Evolutionary conservation across 768 basidiomycete species (phyloP).

Genomic region (Hericium alpestre): DNA sequence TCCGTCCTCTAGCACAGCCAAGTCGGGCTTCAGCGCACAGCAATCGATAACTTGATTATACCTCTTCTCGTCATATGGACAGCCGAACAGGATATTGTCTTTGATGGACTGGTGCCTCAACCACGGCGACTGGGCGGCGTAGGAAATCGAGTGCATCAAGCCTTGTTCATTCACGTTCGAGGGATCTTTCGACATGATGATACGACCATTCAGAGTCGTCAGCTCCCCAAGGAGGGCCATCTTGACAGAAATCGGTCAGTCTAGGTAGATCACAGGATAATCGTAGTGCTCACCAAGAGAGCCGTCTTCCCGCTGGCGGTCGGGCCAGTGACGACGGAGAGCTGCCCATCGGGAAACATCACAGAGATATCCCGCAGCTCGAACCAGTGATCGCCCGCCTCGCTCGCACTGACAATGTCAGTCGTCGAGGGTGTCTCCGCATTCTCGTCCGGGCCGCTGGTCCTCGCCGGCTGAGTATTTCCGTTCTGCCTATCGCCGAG

Average conservation of each 20-base stretch:
- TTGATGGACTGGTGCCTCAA: conserved; percentile 38
- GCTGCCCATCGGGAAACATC: conserved; percentile 58
- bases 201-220: conserved; percentile 42
- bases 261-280: neutral
- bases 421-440: neutral
- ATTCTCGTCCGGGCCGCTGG: neutral
- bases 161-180: conserved; percentile 53
- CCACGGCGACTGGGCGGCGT: conserved; percentile 41
- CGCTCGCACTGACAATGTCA: neutral
- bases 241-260: conserved; percentile 19
- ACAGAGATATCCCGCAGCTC: conserved; percentile 59
- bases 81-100: conserved; percentile 52
- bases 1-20: conserved; percentile 79
- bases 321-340: too few species aligned
- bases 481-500: conserved; percentile 12
- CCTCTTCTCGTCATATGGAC: conserved; percentile 48
- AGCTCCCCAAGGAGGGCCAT: conserved; percentile 68
- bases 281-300: conserved; percentile 38
- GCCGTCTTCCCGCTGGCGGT: conserved; percentile 80
- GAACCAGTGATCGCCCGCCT: conserved; percentile 38
- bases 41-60: conserved; percentile 69
- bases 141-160: conserved; percentile 38
- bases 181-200: conserved; percentile 59
- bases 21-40: conserved; percentile 73
- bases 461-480: neutral